phyloP scores from a whole-genome alignment of 441 rosid genomes.

The Syzygium malaccense region DNA sequence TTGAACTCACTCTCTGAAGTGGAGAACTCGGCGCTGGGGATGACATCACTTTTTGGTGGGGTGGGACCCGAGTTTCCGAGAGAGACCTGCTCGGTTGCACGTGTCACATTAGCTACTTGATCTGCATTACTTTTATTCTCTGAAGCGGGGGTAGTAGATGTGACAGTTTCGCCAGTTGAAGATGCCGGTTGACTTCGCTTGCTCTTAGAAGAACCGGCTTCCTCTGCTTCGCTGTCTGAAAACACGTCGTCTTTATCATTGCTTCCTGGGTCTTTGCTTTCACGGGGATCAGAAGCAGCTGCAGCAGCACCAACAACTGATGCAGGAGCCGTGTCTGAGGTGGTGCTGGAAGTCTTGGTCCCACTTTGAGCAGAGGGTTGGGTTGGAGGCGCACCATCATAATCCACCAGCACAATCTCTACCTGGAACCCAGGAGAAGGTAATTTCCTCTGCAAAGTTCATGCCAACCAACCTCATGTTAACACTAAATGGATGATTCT shows the following conservation, averaged over 20 bases:
- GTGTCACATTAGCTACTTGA: slow-evolving; percentile 40
- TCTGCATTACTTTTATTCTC: slow-evolving; percentile 31
- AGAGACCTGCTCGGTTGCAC: slow-evolving; percentile 48
- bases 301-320: slow-evolving; percentile 23
- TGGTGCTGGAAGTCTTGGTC: slow-evolving; percentile 26
- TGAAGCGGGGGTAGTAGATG: slow-evolving; percentile 22
- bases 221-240: slow-evolving; percentile 74
- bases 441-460: slow-evolving; percentile 75
- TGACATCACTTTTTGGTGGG: slow-evolving; percentile 25
- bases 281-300: slow-evolving; percentile 13
- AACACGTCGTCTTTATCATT: slow-evolving; percentile 79
- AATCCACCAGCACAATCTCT: slow-evolving; percentile 84
- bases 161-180: slow-evolving; percentile 18
- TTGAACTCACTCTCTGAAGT: slow-evolving; percentile 73
- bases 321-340: slow-evolving; percentile 26
- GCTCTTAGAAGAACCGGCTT: slow-evolving; percentile 32
- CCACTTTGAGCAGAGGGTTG: slow-evolving; percentile 24
- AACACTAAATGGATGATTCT: background rate
- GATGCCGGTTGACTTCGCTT: slow-evolving; percentile 24
- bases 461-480: background rate
- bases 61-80: slow-evolving; percentile 24
- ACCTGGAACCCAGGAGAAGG: slow-evolving; percentile 96
- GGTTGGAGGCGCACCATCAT: slow-evolving; percentile 26
- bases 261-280: slow-evolving; percentile 32
- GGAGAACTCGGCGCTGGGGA: slow-evolving; percentile 8